Percentiles rank a stretch among this genome's conserved stretches.
Conservation (phyloP, 257 asterid species). For the Primulina huaijiensis region DNA sequence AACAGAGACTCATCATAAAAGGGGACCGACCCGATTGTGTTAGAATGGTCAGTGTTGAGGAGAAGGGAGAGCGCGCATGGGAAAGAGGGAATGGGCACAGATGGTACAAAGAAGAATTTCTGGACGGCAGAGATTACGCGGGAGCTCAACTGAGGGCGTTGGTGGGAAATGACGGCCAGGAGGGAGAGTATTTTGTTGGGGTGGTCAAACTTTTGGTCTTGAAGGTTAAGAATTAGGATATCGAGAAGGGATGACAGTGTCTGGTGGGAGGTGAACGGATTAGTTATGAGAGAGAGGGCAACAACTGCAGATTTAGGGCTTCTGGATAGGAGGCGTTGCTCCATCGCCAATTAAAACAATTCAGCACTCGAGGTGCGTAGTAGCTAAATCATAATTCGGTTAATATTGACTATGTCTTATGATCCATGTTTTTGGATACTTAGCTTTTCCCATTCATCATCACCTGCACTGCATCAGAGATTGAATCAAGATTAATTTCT, state of each 20-base stretch:
- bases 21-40: slow-evolving; percentile 18
- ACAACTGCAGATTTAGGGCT: slow-evolving; percentile 21
- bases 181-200: slow-evolving; percentile 47
- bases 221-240: slow-evolving; percentile 43
- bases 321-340: slow-evolving; percentile 40
- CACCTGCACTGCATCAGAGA: not conserved
- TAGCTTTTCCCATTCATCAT: slow-evolving; percentile 18
- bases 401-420: not conserved
- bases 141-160: slow-evolving; percentile 41
- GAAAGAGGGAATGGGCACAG: slow-evolving; percentile 36
- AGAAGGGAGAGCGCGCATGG: slow-evolving; percentile 53
- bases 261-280: slow-evolving; percentile 55
- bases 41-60: slow-evolving; percentile 32
- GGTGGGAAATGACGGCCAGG: slow-evolving; percentile 42
- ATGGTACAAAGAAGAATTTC: slow-evolving; percentile 38
- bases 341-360: slow-evolving; percentile 31
- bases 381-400: not conserved
- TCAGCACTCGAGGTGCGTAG: not conserved
- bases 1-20: slow-evolving; percentile 50
- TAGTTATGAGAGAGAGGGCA: slow-evolving; percentile 56
- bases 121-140: slow-evolving; percentile 36
- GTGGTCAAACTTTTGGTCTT: slow-evolving; percentile 27
- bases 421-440: not conserved
- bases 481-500: slow-evolving; percentile 3
- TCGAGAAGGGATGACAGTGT: slow-evolving; percentile 44